These are phyloP conservation scores for Lanzia echinophila DNA, from an alignment of 2,329 filamentous ascomycete species.

Conservation along the genomic window DNA sequence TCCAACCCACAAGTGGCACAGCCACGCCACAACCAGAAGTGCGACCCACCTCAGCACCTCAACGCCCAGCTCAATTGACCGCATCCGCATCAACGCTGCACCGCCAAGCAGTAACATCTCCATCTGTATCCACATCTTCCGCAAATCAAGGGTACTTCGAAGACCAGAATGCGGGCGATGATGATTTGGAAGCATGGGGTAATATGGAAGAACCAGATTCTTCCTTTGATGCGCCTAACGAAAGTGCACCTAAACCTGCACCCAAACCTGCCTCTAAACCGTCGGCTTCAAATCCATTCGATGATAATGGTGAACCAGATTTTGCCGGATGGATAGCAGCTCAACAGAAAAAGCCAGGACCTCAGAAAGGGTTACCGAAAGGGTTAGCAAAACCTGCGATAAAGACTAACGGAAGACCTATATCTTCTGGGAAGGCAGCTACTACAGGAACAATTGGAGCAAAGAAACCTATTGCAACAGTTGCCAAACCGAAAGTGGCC, in stretches of 20 bases:
- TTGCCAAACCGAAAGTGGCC: conserved; percentile 24
- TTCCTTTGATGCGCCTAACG: conserved; percentile 34
- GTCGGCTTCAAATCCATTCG: conserved; percentile 49
- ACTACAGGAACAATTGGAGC: conserved; percentile 29
- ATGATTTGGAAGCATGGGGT: conserved; percentile 67
- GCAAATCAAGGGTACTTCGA: conserved; percentile 45
- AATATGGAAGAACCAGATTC: conserved; percentile 46
- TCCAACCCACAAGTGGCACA: conserved; percentile 50
- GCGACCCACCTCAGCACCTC: conserved; percentile 37
- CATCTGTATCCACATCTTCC: conserved; percentile 41
- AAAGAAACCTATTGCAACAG: conserved; percentile 25
- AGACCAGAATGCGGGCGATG: conserved; percentile 53
- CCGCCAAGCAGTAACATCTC: conserved; percentile 51
- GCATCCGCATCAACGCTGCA: conserved; percentile 54
- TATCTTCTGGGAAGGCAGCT: conserved; percentile 33
- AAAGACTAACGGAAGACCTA: conserved; percentile 22
- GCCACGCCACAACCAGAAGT: conserved; percentile 38
- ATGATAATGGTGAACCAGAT: conserved; percentile 84
- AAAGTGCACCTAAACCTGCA: conserved; percentile 14
- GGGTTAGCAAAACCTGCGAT: conserved; percentile 60
- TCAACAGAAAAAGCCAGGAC: conserved; percentile 60
- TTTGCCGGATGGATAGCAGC: conserved; percentile 94
- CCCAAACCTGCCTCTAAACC: conserved; percentile 20
- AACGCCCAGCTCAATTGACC: conserved; percentile 31
- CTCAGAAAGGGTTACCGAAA: conserved; percentile 67